Evolutionary conservation across 2,329 filamentous ascomycete genomes (phyloP), one percentile per base, ranked within the genome.

Genomic region (Pseudopyricularia javanii): DNA sequence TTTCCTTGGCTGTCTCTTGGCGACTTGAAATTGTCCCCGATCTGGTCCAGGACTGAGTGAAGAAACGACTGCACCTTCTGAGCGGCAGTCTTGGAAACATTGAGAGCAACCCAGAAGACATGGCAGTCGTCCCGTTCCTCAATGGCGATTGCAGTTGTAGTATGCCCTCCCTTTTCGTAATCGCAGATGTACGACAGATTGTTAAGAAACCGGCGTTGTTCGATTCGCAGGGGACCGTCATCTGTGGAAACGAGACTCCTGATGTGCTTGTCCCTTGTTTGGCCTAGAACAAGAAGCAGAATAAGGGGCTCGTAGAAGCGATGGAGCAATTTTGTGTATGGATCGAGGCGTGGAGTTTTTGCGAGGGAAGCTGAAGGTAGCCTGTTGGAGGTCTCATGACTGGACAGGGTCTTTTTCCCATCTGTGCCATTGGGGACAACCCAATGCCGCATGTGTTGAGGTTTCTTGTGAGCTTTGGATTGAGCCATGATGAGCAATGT

Each of bases 161-260:
- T 68, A 2, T 62, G 56, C 2, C 74, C 74, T 0, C 74, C 74
- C 55, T 74, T 76, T 0, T 62, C 56, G 49, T 67, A 67, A 53
- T 76, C 74, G 55, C 72, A 75, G 7, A 77, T 56, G 56, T 69
- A 74, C 8, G 70, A 64, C 1, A 76, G 58, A 28, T 68, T 67
- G 4, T 65, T 61, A 0, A 72, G 60, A 26, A 75, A 69, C 2
- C 64, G 57, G 3, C 58, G 56, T 24, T 57, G 55, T 53, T 54
- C 37, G 12, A 52, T 52, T 53, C 54, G 43, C 7, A 15, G 24
- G 32, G 17, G 8, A 2, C 24, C 51, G 26, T 54, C 40, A 17
- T 51, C 40, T 1, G 37, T 43, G 0, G 43, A 52, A 2, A 34
- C 5, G 28, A 9, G 4, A 5, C 9, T 40, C 2, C 56, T 28